Conservation (phyloP, 768 basidiomycete genomes). For the Pulveroboletus ravenelii region DNA sequence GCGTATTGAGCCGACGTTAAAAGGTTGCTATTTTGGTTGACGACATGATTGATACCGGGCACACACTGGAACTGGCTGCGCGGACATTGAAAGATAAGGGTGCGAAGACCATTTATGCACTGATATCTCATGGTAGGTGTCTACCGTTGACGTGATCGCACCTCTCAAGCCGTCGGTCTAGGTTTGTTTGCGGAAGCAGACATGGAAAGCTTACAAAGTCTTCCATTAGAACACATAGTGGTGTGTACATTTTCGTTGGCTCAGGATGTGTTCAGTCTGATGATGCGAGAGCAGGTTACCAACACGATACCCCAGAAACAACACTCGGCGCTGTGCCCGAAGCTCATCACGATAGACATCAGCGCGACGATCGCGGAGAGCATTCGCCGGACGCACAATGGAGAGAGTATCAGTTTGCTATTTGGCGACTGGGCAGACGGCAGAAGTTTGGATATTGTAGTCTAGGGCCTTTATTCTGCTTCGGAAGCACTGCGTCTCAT, state of each 20-base stretch:
- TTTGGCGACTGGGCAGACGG: slow-evolving; percentile 78
- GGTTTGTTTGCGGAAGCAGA: slow-evolving; percentile 78
- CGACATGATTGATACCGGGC: slow-evolving; percentile 97
- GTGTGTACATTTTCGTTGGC: slow-evolving; percentile 38
- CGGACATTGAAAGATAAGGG: slow-evolving; percentile 87
- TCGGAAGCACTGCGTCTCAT: not conserved
- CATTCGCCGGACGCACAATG: slow-evolving; percentile 91
- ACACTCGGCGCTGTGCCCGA: slow-evolving; percentile 58
- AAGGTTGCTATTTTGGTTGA: slow-evolving; percentile 93
- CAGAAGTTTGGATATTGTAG: slow-evolving; percentile 26
- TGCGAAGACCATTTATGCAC: slow-evolving; percentile 77
- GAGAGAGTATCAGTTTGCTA: slow-evolving; percentile 84
- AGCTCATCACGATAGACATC: slow-evolving; percentile 87
- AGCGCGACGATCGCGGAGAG: slow-evolving; percentile 92
- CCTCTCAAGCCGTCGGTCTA: slow-evolving; percentile 26
- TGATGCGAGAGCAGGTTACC: slow-evolving; percentile 60
- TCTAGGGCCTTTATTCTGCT: slow-evolving; percentile 4
- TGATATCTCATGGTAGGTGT: slow-evolving; percentile 84
- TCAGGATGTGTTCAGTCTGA: not conserved
- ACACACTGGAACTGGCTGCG: slow-evolving; percentile 80
- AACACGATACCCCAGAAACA: slow-evolving; percentile 88
- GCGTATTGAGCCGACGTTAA: slow-evolving; percentile 1
- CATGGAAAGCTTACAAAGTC: slow-evolving; percentile 57
- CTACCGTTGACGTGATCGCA: slow-evolving; percentile 1
- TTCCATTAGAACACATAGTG: slow-evolving; percentile 83